phyloP scores from a whole-genome alignment of 306 rosid species.

The Macrotyloma uniflorum region DNA sequence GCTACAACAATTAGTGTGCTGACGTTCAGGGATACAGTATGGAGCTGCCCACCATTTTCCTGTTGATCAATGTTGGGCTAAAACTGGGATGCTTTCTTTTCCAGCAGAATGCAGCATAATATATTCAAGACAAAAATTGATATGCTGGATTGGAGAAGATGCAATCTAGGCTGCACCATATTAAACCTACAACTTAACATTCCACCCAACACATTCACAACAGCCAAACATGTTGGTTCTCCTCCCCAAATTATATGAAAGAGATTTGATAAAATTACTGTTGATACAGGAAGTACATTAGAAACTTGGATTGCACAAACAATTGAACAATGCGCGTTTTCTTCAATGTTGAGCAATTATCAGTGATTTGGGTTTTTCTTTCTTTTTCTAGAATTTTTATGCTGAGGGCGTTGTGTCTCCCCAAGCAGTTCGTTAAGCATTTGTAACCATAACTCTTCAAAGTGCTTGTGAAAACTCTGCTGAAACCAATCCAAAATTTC shows the following conservation, averaged over 20 bases:
- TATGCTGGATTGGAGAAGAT: background rate
- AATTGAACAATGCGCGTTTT: background rate
- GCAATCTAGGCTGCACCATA: background rate
- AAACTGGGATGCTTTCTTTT: slow-evolving; percentile 45
- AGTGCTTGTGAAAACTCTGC: slow-evolving; percentile 57
- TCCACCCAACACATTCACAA: background rate
- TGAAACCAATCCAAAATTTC: slow-evolving; percentile 89
- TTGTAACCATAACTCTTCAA: slow-evolving; percentile 62
- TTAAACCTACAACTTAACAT: background rate
- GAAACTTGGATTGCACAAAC: background rate
- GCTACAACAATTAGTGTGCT: slow-evolving; percentile 8
- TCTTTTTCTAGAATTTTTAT: slow-evolving; percentile 38
- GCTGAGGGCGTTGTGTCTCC: slow-evolving; percentile 45
- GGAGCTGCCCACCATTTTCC: slow-evolving; percentile 74
- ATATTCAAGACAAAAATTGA: background rate
- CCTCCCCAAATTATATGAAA: background rate
- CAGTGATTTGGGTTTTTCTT: slow-evolving; percentile 38
- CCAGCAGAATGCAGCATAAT: slow-evolving; percentile 43
- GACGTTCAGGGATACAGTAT: slow-evolving; percentile 31
- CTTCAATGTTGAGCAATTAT: slow-evolving; percentile 24
- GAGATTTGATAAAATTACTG: background rate
- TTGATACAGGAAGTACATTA: background rate
- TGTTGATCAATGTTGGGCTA: slow-evolving; percentile 66
- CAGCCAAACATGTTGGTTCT: background rate
- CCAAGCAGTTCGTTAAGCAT: slow-evolving; percentile 64